Conservation (phyloP, 768 basidiomycete species). For the Leccinum olivaceopallidum region DNA sequence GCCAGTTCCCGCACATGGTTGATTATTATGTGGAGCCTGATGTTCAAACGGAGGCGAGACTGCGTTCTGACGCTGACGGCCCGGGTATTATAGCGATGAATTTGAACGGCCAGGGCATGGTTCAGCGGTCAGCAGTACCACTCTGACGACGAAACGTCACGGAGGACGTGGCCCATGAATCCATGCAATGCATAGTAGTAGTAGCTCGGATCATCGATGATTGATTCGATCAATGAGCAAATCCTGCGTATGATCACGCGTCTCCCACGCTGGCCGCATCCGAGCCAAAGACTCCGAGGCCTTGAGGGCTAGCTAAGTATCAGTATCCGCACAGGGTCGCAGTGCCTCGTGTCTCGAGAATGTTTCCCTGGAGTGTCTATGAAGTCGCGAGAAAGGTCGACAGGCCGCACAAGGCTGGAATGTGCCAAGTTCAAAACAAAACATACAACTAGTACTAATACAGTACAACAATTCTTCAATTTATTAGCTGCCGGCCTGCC, state of each 20-base stretch:
- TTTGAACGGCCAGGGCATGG: not conserved
- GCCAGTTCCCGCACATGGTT: not conserved
- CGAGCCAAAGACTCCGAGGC: not conserved
- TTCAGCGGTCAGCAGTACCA: not conserved
- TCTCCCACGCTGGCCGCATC: not conserved
- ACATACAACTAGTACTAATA: not conserved
- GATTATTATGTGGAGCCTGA: not conserved
- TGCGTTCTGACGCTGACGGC: not conserved
- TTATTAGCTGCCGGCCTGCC: too few species aligned
- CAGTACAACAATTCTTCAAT: not conserved
- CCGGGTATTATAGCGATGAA: not conserved
- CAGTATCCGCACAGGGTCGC: not conserved
- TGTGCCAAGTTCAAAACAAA: too few species aligned
- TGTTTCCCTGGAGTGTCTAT: not conserved
- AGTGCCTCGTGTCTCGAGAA: not conserved
- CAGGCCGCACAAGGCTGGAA: too few species aligned
- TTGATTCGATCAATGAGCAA: not conserved
- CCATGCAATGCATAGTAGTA: not conserved
- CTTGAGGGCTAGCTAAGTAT: not conserved
- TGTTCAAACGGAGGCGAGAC: not conserved
- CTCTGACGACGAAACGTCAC: not conserved
- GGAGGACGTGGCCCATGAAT: not conserved
- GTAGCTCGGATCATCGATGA: not conserved
- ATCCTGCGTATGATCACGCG: not conserved
- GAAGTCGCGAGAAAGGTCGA: too few species aligned